These are phyloP conservation scores for Penicillium sp. DNA, from an alignment of 2,329 filamentous ascomycete species.

Conservation along the genomic window DNA sequence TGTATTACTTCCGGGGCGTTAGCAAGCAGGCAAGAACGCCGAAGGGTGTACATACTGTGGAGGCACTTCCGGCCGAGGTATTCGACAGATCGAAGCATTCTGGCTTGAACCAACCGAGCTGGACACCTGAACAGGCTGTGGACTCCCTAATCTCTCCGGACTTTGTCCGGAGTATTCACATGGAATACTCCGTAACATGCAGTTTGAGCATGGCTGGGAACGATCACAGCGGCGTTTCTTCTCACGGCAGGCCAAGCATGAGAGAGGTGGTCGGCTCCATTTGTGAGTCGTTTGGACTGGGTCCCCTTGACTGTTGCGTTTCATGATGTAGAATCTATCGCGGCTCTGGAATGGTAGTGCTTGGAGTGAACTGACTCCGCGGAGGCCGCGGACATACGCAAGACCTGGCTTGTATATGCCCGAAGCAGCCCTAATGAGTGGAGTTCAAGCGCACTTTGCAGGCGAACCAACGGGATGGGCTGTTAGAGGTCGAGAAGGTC, in stretches of 20 bases:
- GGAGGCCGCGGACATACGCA: constrained; percentile 8
- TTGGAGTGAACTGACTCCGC: background rate
- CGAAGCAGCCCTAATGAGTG: no score
- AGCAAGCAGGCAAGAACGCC: background rate
- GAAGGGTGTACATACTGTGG: constrained; percentile 2
- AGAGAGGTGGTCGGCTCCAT: constrained; percentile 16
- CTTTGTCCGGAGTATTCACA: constrained; percentile 19
- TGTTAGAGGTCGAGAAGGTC: no score
- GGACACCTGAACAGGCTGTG: background rate
- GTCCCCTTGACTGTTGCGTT: constrained; percentile 9
- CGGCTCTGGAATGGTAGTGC: no score
- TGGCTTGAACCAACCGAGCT: background rate
- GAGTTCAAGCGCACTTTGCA: no score
- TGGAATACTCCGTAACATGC: constrained; percentile 14
- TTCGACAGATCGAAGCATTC: background rate
- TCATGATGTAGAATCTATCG: constrained; percentile 8
- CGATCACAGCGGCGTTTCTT: constrained; percentile 26
- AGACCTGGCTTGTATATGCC: no score
- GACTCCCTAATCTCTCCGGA: background rate
- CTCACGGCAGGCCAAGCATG: constrained; percentile 20
- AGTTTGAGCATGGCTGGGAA: constrained; percentile 23
- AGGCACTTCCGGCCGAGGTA: background rate
- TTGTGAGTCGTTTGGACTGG: constrained; percentile 37
- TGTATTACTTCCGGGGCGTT: constrained; percentile 2
- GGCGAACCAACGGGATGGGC: no score